Evolutionary conservation across 2,329 filamentous ascomycete species (phyloP).

Genomic region (Trichoderma breve): DNA sequence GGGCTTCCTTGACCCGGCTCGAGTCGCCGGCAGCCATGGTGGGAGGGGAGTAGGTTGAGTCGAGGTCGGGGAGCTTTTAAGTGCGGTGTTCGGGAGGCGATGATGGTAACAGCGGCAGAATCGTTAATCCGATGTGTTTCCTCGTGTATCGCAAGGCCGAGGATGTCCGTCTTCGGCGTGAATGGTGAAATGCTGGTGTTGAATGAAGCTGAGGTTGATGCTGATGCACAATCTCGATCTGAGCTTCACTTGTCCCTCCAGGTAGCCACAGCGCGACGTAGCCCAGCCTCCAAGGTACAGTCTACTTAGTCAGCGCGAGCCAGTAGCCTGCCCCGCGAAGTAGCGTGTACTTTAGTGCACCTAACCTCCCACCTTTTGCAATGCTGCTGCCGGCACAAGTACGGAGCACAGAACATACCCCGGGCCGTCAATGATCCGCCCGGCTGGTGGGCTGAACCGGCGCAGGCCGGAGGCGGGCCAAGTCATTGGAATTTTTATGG

Average conservation of each 20-base stretch:
- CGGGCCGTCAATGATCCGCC: conserved; percentile 23
- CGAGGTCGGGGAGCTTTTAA: background rate
- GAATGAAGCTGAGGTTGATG: conserved; percentile 1
- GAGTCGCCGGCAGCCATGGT: conserved; percentile 59
- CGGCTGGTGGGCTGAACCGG: conserved; percentile 10
- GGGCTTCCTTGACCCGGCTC: conserved; percentile 78
- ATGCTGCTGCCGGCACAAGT: background rate
- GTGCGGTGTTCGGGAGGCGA: background rate
- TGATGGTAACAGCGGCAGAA: background rate
- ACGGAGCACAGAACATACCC: background rate
- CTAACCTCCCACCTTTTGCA: background rate
- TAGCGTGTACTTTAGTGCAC: background rate
- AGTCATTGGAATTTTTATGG: conserved; percentile 12
- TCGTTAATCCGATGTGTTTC: background rate
- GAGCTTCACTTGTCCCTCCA: conserved; percentile 26
- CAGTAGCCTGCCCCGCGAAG: background rate
- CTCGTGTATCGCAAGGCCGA: background rate
- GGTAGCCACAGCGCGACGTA: conserved; percentile 37
- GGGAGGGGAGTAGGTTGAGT: background rate
- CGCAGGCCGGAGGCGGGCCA: conserved; percentile 11
- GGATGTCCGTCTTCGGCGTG: background rate
- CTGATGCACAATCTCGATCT: conserved; percentile 19
- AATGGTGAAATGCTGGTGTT: background rate
- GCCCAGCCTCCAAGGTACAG: background rate
- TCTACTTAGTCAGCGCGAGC: background rate